Conservation (phyloP, 2,329 filamentous ascomycete genomes). For the Westerdykella sp. region DNA sequence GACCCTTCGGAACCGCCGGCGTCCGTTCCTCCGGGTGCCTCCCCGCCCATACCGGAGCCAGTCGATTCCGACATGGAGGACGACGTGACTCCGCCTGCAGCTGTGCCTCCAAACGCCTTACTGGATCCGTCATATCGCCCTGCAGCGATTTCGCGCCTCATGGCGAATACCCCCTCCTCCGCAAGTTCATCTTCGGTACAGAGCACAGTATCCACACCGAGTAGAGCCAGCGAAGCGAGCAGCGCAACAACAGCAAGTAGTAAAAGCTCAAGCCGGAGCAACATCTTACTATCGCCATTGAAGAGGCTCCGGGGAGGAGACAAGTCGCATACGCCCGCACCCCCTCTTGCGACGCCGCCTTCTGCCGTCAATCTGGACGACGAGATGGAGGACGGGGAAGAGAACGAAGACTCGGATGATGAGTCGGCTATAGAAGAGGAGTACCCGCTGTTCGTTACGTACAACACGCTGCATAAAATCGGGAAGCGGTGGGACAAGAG, state of each 20-base stretch:
- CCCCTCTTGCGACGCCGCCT: conserved; percentile 15
- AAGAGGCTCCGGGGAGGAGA: conserved; percentile 16
- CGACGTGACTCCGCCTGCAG: conserved; percentile 5
- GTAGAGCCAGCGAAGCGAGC: conserved; percentile 38
- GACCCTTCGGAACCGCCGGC: not conserved
- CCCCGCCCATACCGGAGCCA: conserved; percentile 9
- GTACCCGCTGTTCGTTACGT: conserved; percentile 86
- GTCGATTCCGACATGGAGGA: conserved; percentile 12
- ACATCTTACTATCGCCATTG: conserved; percentile 33
- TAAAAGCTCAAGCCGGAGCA: conserved; percentile 25
- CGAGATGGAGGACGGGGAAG: conserved; percentile 1
- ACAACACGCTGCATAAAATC: conserved; percentile 65
- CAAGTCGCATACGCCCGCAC: conserved; percentile 6
- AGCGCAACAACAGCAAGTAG: conserved; percentile 38
- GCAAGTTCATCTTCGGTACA: conserved; percentile 42
- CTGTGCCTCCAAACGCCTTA: conserved; percentile 2
- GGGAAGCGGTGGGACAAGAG: conserved; percentile 50
- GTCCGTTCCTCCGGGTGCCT: not conserved
- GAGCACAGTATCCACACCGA: conserved; percentile 45
- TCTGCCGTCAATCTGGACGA: not conserved
- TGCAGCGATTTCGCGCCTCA: conserved; percentile 42
- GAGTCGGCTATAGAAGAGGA: conserved; percentile 28
- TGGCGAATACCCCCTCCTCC: conserved; percentile 39
- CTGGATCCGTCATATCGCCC: conserved; percentile 32
- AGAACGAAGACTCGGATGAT: conserved; percentile 19